Percentiles rank a stretch among this genome's conserved stretches.
Conservation (phyloP, 129 eudicot genomes). For the Helichrysum umbraculigerum region DNA sequence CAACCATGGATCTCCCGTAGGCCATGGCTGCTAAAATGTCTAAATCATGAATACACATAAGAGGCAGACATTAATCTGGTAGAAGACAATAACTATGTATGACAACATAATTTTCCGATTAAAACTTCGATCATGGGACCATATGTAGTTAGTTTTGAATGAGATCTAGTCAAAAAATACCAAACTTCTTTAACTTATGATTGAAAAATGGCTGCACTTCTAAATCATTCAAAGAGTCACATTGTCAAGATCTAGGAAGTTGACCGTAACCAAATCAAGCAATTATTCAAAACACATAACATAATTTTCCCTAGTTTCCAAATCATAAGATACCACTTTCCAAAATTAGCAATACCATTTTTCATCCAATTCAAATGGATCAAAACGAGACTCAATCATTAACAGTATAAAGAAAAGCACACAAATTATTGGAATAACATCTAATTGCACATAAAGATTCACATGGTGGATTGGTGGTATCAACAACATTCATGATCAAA, state of each 20-base stretch:
- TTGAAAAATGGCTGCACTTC: slow-evolving; percentile 12
- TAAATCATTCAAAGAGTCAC: not conserved
- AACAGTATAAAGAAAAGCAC: not conserved
- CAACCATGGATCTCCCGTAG: slow-evolving; percentile 23
- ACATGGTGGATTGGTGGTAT: not conserved
- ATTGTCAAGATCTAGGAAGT: slow-evolving; percentile 17
- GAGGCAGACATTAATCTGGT: slow-evolving; percentile 1
- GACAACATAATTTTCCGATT: not conserved
- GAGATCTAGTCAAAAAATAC: not conserved
- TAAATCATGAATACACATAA: slow-evolving; percentile 8
- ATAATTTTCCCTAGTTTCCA: not conserved
- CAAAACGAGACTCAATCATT: not conserved
- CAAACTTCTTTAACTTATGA: not conserved
- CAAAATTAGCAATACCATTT: slow-evolving; percentile 12
- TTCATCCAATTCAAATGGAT: slow-evolving; percentile 1
- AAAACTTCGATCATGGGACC: not conserved
- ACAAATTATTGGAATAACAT: slow-evolving; percentile 1
- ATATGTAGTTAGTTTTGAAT: slow-evolving; percentile 8
- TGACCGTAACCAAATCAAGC: slow-evolving; percentile 15
- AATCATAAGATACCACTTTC: not conserved
- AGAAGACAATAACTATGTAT: slow-evolving; percentile 9
- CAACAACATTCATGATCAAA: slow-evolving; percentile 22
- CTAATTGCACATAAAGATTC: slow-evolving; percentile 21
- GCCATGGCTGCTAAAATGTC: slow-evolving; percentile 9
- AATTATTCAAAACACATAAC: not conserved